phyloP scores from a whole-genome alignment of 495 filamentous ascomycete genomes.

The Penicillium pancosmium region DNA sequence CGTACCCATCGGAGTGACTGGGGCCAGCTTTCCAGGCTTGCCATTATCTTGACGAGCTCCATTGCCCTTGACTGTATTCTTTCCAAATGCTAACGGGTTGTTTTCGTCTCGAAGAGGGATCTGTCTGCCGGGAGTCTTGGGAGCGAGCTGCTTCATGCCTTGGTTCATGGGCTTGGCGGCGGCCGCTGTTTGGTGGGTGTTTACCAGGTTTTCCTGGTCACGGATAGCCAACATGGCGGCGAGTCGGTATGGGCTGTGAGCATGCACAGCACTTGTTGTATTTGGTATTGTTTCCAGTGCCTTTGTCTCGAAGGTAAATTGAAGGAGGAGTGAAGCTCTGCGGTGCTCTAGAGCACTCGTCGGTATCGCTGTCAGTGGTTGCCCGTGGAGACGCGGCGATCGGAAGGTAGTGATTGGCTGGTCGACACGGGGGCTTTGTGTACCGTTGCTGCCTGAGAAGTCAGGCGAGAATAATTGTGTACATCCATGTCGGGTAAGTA shows the following conservation, averaged over 20 bases:
- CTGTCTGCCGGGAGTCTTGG: slow-evolving; percentile 85
- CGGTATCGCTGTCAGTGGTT: slow-evolving; percentile 27
- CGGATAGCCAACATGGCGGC: slow-evolving; percentile 74
- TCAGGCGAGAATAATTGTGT: not conserved
- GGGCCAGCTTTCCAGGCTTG: slow-evolving; percentile 66
- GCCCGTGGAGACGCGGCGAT: slow-evolving; percentile 52
- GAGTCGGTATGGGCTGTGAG: slow-evolving; percentile 23
- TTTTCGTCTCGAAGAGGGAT: slow-evolving; percentile 89
- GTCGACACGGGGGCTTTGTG: slow-evolving; percentile 18
- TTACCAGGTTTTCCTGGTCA: slow-evolving; percentile 89
- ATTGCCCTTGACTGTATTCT: slow-evolving; percentile 64
- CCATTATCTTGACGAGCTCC: slow-evolving; percentile 68
- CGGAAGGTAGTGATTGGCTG: slow-evolving; percentile 26
- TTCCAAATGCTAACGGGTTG: slow-evolving; percentile 59
- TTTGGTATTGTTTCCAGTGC: not conserved
- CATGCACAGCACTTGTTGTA: slow-evolving; percentile 21
- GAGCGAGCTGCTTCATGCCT: slow-evolving; percentile 58
- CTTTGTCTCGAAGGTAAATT: not conserved
- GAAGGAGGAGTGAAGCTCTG: not conserved
- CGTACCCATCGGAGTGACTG: slow-evolving; percentile 84
- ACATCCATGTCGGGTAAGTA: slow-evolving; percentile 6
- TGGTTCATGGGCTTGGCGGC: slow-evolving; percentile 79
- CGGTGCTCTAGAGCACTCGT: not conserved
- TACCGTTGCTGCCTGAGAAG: slow-evolving; percentile 8
- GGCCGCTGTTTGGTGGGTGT: slow-evolving; percentile 74